A percentile compares a stretch with the other conserved stretches of the same genome.
These are phyloP conservation scores for Cutaneotrichosporon spelunceum DNA, from an alignment of 1,284 basidiomycete species.

Conservation along the genomic window DNA sequence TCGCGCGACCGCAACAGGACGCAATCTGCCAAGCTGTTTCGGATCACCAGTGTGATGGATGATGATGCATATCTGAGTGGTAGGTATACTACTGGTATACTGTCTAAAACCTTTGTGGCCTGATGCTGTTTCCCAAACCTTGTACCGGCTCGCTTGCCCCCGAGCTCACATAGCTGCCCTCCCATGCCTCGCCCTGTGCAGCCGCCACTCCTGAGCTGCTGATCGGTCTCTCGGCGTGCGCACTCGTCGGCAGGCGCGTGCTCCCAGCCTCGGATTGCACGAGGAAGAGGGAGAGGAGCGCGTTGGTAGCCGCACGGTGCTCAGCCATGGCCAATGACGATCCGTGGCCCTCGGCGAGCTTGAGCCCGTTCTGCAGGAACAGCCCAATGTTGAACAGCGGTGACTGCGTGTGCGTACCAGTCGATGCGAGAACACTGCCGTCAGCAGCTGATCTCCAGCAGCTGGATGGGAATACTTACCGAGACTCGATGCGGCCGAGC, in stretches of 20 bases:
- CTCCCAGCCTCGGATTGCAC: slow-evolving; percentile 27
- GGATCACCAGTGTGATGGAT: slow-evolving; percentile 2
- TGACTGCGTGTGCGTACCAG: slow-evolving; percentile 80
- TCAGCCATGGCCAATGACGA: slow-evolving; percentile 93
- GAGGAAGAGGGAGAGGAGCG: slow-evolving; percentile 43
- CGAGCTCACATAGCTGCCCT: slow-evolving; percentile 11
- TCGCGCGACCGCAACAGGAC: background rate
- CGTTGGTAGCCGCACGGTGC: slow-evolving; percentile 65
- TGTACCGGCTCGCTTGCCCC: slow-evolving; percentile 19
- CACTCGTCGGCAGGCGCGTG: slow-evolving; percentile 16
- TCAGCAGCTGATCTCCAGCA: slow-evolving; percentile 6
- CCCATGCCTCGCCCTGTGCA: slow-evolving; percentile 6
- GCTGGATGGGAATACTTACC: slow-evolving; percentile 54
- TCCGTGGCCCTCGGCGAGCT: slow-evolving; percentile 94
- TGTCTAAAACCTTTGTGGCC: slow-evolving; percentile 17
- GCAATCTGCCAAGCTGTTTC: too few species aligned
- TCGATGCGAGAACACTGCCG: slow-evolving; percentile 78
- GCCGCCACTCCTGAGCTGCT: slow-evolving; percentile 2
- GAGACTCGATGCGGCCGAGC: slow-evolving; percentile 50
- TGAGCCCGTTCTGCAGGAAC: slow-evolving; percentile 73
- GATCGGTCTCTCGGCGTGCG: slow-evolving; percentile 15
- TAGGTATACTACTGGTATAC: slow-evolving; percentile 9
- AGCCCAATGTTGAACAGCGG: slow-evolving; percentile 92
- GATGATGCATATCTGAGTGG: slow-evolving; percentile 21
- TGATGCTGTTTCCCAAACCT: slow-evolving; percentile 14